These are phyloP conservation scores for Penicillium canescens DNA, from an alignment of 495 filamentous ascomycete species.

Conservation along the genomic window DNA sequence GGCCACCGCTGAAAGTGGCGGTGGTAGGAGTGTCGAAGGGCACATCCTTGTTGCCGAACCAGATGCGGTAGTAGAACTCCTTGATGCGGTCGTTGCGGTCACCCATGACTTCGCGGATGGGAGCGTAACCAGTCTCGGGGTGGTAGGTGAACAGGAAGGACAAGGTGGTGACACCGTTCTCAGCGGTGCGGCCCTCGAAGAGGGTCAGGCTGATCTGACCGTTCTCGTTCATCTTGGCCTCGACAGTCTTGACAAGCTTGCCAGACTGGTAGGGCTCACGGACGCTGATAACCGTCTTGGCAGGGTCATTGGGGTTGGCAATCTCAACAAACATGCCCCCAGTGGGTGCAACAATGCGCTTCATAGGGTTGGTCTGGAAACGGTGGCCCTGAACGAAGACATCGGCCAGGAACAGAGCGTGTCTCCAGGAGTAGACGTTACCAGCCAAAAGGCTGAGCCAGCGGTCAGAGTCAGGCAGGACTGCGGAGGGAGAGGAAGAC, in stretches of 20 bases:
- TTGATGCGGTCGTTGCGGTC: constrained; percentile 94
- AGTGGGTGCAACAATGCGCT: constrained; percentile 81
- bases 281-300: constrained; percentile 78
- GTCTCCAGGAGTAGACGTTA: constrained; percentile 79
- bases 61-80: constrained; percentile 91
- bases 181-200: constrained; percentile 85
- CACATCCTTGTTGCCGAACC: constrained; percentile 87
- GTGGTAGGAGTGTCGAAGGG: constrained; percentile 84
- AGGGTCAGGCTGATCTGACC: constrained; percentile 82
- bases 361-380: constrained; percentile 95
- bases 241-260: constrained; percentile 78
- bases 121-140: constrained; percentile 91
- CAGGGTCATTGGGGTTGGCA: constrained; percentile 69
- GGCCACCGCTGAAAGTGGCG: constrained; percentile 84
- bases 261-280: constrained; percentile 64
- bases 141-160: constrained; percentile 87
- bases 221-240: constrained; percentile 71
- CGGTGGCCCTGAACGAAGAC: constrained; percentile 93
- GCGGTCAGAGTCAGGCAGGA: constrained; percentile 72
- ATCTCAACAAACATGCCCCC: constrained; percentile 89
- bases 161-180: constrained; percentile 74
- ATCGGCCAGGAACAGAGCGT: constrained; percentile 96
- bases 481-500: constrained; percentile 64
- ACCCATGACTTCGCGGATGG: constrained; percentile 93
- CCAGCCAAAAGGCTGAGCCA: constrained; percentile 94